These are phyloP conservation scores for Monotropa hypopitys DNA, from an alignment of 179 eudicot genomes.

Conservation along the genomic window DNA sequence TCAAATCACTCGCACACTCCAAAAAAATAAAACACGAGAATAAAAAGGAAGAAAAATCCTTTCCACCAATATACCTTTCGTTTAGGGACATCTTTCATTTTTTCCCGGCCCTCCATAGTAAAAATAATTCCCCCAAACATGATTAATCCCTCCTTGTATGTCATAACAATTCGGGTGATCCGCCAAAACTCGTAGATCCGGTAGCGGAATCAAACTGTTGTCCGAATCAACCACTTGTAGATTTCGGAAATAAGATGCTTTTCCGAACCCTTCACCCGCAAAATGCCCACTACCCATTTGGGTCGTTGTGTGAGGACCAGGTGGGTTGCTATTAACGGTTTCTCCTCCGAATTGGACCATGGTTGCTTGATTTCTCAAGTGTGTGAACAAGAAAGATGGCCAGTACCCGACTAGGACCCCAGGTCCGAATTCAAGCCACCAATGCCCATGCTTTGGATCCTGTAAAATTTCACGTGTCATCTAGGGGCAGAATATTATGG, in stretches of 20 bases:
- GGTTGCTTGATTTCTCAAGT: conserved; percentile 58
- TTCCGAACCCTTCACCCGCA: conserved; percentile 72
- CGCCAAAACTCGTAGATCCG: conserved; percentile 56
- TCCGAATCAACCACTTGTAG: conserved; percentile 86
- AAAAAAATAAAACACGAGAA: neutral
- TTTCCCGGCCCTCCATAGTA: conserved; percentile 97
- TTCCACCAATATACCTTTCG: neutral
- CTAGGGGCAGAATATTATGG: too few relatives aligned
- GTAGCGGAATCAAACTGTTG: conserved; percentile 58
- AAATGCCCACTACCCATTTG: conserved; percentile 98
- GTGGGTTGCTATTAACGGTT: conserved; percentile 51
- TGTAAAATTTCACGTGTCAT: conserved; percentile 9
- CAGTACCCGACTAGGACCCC: conserved; percentile 88
- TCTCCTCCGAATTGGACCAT: conserved; percentile 98
- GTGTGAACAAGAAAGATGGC: conserved; percentile 80
- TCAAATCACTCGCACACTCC: neutral
- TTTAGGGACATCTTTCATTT: conserved; percentile 54
- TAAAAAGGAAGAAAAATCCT: neutral
- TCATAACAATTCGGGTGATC: conserved; percentile 90
- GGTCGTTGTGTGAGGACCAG: conserved; percentile 73
- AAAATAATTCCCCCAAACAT: conserved; percentile 75
- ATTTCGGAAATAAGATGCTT: conserved; percentile 80
- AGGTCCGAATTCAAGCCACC: conserved; percentile 90
- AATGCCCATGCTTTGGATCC: conserved; percentile 95
- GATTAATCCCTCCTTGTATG: conserved; percentile 60